These are phyloP conservation scores for Gymnopilus junonius DNA, from an alignment of 768 basidiomycete genomes.

Conservation along the genomic window DNA sequence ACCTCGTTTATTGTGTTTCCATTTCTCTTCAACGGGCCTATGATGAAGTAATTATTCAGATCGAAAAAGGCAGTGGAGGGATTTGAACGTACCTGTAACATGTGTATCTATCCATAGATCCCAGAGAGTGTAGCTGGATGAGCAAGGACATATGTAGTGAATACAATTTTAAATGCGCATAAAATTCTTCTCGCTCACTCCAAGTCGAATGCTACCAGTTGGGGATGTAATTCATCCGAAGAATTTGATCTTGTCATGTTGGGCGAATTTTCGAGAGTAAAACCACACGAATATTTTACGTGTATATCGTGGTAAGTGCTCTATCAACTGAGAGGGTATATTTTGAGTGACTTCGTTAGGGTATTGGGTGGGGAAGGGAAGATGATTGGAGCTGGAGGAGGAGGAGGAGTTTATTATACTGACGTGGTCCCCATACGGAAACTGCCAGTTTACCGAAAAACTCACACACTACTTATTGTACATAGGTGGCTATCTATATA, in stretches of 20 bases:
- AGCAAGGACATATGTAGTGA: not conserved
- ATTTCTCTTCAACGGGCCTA: slow-evolving; percentile 58
- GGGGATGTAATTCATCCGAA: slow-evolving; percentile 12
- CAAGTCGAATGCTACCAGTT: slow-evolving; percentile 23
- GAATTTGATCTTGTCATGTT: not conserved
- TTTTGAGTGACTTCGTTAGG: not conserved
- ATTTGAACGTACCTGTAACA: slow-evolving; percentile 48
- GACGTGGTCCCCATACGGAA: no score
- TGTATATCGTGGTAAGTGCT: not conserved
- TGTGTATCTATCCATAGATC: slow-evolving; percentile 88
- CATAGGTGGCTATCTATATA: no score
- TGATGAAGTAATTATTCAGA: not conserved
- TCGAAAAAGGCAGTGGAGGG: not conserved
- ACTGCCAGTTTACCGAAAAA: no score
- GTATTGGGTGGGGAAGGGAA: not conserved
- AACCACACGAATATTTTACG: not conserved
- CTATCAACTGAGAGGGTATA: not conserved
- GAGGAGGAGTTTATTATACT: no score
- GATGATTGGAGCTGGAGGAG: not conserved
- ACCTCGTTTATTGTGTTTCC: slow-evolving; percentile 51
- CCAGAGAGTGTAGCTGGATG: slow-evolving; percentile 80
- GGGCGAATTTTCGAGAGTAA: not conserved
- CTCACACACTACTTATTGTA: no score
- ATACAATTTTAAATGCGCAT: not conserved
- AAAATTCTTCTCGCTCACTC: slow-evolving; percentile 11